Percentiles rank a stretch among this genome's conserved stretches.
phyloP scores from a whole-genome alignment of 768 basidiomycete genomes.

The Boletus speciosus region DNA sequence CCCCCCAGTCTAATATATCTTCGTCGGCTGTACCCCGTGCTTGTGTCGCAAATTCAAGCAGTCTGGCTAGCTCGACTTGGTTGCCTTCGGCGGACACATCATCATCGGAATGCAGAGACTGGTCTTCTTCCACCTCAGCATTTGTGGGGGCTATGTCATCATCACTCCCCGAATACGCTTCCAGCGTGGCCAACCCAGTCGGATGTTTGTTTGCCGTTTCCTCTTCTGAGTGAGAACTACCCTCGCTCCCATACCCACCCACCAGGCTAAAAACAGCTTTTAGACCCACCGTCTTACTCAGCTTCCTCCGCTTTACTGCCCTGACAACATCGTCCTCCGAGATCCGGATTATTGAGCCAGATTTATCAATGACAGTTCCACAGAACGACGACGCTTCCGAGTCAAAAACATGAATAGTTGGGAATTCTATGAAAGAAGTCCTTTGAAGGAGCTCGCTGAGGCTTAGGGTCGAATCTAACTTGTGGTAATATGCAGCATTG shows the following conservation, averaged over 20 bases:
- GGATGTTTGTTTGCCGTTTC: neutral
- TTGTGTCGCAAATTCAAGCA: slow-evolving; percentile 25
- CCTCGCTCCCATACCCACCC: slow-evolving; percentile 57
- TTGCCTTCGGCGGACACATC: slow-evolving; percentile 9
- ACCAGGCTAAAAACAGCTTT: slow-evolving; percentile 55
- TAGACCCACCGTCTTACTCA: slow-evolving; percentile 50
- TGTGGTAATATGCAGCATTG: slow-evolving; percentile 46
- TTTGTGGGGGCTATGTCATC: slow-evolving; percentile 1
- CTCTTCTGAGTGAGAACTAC: slow-evolving; percentile 35
- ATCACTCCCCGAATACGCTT: slow-evolving; percentile 23
- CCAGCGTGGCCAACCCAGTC: slow-evolving; percentile 22
- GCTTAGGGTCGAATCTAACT: slow-evolving; percentile 48
- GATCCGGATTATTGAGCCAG: slow-evolving; percentile 36
- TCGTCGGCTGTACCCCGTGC: slow-evolving; percentile 24
- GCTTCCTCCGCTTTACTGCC: slow-evolving; percentile 52
- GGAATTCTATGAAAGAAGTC: slow-evolving; percentile 79
- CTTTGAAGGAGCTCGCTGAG: slow-evolving; percentile 50
- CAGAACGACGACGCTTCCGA: slow-evolving; percentile 49
- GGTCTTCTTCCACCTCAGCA: slow-evolving; percentile 15
- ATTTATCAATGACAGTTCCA: slow-evolving; percentile 55
- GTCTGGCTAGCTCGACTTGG: slow-evolving; percentile 14
- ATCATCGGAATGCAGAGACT: slow-evolving; percentile 9
- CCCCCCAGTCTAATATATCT: slow-evolving; percentile 32
- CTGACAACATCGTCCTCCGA: slow-evolving; percentile 29
- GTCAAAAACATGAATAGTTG: slow-evolving; percentile 75